phyloP scores from a whole-genome alignment of 345 rosid genomes.

The Bretschneidera sinensis region DNA sequence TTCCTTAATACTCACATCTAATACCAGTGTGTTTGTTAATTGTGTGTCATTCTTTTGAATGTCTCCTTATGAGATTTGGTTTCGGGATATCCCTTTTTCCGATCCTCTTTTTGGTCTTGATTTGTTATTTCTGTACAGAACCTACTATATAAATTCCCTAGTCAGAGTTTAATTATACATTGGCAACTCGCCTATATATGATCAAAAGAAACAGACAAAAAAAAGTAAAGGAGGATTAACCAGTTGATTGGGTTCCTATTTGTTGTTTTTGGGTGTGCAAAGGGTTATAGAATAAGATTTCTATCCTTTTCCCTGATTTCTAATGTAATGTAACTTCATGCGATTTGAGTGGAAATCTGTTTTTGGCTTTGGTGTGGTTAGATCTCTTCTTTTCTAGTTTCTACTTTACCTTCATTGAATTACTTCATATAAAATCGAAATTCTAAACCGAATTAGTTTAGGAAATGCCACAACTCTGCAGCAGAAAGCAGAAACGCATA shows the following conservation, averaged over 20 bases:
- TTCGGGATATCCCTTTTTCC: conserved; percentile 28
- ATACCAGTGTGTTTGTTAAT: conserved; percentile 38
- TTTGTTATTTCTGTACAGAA: conserved; percentile 55
- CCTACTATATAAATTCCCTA: conserved; percentile 28
- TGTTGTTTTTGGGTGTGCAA: conserved; percentile 39
- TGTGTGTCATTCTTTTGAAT: conserved; percentile 47
- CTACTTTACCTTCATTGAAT: not conserved
- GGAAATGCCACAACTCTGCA: conserved; percentile 4
- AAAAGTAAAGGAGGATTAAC: conserved; percentile 42
- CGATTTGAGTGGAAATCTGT: conserved; percentile 44
- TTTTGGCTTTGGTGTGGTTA: conserved; percentile 53
- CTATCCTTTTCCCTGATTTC: conserved; percentile 25
- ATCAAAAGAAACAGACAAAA: conserved; percentile 22
- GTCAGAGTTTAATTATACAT: conserved; percentile 56
- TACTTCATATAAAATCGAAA: conserved; percentile 8
- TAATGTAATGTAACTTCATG: conserved; percentile 42
- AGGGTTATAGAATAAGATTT: conserved; percentile 51
- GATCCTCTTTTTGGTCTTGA: conserved; percentile 41
- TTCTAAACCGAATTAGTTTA: not conserved
- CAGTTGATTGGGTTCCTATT: conserved; percentile 38
- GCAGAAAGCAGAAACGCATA: conserved; percentile 7
- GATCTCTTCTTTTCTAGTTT: conserved; percentile 10
- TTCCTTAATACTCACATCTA: conserved; percentile 28
- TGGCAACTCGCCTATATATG: conserved; percentile 55
- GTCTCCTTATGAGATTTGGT: conserved; percentile 29